phyloP scores from a whole-genome alignment of 805 yeast genomes.

The Metschnikowia hibisci region DNA sequence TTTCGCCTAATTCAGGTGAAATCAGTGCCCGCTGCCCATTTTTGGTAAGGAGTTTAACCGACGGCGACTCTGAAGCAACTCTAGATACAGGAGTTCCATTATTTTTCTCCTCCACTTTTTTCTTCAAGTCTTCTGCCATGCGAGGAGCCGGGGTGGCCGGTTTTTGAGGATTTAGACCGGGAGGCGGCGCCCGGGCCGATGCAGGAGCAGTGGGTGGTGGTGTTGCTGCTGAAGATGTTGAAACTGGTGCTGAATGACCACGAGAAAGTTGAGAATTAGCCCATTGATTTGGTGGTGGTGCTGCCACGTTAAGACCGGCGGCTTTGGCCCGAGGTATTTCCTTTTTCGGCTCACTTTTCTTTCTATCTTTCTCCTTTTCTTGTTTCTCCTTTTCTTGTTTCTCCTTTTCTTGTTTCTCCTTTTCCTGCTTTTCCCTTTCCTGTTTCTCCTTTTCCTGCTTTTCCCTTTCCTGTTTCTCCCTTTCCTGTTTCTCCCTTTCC shows the following conservation, averaged over 20 bases:
- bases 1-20: conserved; percentile 3
- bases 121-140: conserved; percentile 18
- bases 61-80: background rate
- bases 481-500: background rate
- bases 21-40: conserved; percentile 9
- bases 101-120: conserved; percentile 15
- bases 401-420: background rate
- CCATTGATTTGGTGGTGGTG: background rate
- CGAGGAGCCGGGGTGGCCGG: conserved; percentile 14
- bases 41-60: conserved; percentile 3
- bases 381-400: background rate
- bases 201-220: conserved; percentile 4
- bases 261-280: background rate
- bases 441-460: background rate
- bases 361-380: background rate
- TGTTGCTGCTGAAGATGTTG: background rate
- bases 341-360: background rate
- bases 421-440: background rate
- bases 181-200: conserved; percentile 17
- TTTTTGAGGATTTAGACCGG: conserved; percentile 16
- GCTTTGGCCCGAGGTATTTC: background rate
- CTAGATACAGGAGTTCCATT: too few relatives aligned
- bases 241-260: background rate
- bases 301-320: background rate
- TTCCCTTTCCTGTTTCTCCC: background rate